Base-by-base conservation (phyloP, 2,329 filamentous ascomycete species). In the Aspergillus spinulosporus region DNA sequence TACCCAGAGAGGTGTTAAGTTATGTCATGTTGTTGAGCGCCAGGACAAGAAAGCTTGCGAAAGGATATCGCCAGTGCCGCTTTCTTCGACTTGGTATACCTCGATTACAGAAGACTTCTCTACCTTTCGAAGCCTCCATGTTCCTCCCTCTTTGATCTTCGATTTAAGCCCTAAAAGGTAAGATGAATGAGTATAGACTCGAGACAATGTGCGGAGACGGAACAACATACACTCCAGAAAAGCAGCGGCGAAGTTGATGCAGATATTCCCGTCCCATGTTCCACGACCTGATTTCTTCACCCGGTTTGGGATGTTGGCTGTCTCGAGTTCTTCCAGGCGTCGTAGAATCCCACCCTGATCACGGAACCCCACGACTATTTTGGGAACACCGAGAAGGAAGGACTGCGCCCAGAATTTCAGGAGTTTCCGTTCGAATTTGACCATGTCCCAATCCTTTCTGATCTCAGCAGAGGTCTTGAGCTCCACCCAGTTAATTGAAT, bases 371-470 rank as follows among this genome's bases (percentile, higher is more conserved):
- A 99, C 89, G 45, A 97, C 85, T 62, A 99, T 90, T 63, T 88
- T 94, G 0, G 92, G 91, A 0, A 97, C 92, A 40, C 93, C 93
- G 1, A 99, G 86, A 2, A 99, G 80, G 69, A 96, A 99, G 0
- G 90, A 96, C 73, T 97, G 94, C 11, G 93, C 90, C 94, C 94
- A 99, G 76, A 93, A 96, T 68, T 95, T 95, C 74, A 96, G 84
- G 53, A 97, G 82, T 72, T 97, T 97, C 48, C 89, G 84, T 73
- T 97, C 90, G 70, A 93, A 96, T 60, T 86, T 88, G 15, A 87
- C 74, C 68, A 85, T 80, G 66, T 94, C 89, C 46, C 84, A 82
- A 1, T 87, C 81, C 58, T 83, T 83, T 50, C 80, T 80, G 49
- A 93, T 86, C 62, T 88, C 86, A 40, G 84, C 87, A n/a, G 86